These are phyloP conservation scores for Picochlorum sp. DNA, from an alignment of 139 green algal genomes.

Conservation along the genomic window DNA sequence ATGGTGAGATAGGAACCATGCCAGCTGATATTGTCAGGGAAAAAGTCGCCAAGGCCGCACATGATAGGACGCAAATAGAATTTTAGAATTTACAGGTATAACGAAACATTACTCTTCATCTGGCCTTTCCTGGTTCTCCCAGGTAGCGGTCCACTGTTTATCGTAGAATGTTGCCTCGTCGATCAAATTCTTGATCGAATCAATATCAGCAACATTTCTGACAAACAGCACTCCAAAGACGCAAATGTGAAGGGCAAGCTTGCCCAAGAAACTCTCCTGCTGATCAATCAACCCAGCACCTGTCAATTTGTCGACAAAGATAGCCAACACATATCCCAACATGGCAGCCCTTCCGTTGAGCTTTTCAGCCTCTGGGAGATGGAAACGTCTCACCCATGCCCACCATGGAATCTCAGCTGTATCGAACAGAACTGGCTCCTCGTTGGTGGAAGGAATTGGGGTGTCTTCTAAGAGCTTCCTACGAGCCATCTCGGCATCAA, in stretches of 20 bases:
- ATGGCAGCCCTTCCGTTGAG: slow-evolving; percentile 89
- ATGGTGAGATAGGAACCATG: slow-evolving; percentile 52
- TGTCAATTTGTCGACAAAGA: slow-evolving; percentile 66
- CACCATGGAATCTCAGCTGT: slow-evolving; percentile 88
- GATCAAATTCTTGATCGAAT: slow-evolving; percentile 72
- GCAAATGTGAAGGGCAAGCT: slow-evolving; percentile 71
- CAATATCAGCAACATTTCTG: slow-evolving; percentile 46
- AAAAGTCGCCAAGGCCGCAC: slow-evolving; percentile 1
- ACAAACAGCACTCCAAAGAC: slow-evolving; percentile 69
- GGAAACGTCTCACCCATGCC: slow-evolving; percentile 89
- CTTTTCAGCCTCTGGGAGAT: slow-evolving; percentile 93
- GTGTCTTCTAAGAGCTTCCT: slow-evolving; percentile 74
- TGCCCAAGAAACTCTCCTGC: slow-evolving; percentile 86
- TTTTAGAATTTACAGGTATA: no score
- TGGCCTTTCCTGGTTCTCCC: slow-evolving; percentile 66
- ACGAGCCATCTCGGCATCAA: slow-evolving; percentile 85
- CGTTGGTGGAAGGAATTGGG: slow-evolving; percentile 70
- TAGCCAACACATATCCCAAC: slow-evolving; percentile 81
- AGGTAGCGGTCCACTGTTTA: slow-evolving; percentile 71
- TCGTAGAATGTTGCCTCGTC: slow-evolving; percentile 94
- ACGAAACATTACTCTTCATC: slow-evolving; percentile 11
- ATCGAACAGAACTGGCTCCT: slow-evolving; percentile 87
- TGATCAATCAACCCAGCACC: slow-evolving; percentile 80
- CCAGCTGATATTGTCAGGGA: slow-evolving; percentile 17
- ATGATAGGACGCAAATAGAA: not conserved